phyloP scores from a whole-genome alignment of 2,329 filamentous ascomycete species.

The Metarhizium anisopliae region DNA sequence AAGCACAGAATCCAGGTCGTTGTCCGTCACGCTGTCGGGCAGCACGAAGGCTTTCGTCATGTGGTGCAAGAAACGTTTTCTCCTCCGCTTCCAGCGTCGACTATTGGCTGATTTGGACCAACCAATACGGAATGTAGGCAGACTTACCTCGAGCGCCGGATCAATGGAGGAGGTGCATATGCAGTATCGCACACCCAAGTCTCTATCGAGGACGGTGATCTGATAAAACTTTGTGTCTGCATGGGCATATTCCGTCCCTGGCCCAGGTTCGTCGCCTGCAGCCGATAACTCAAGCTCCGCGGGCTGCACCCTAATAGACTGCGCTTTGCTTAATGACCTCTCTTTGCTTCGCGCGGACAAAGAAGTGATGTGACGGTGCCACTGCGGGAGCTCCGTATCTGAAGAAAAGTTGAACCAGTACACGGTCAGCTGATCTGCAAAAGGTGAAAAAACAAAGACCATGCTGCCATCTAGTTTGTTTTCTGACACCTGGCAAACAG shows the following conservation, averaged over 20 bases:
- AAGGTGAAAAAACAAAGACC: conserved; percentile 25
- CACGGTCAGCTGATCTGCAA: conserved; percentile 21
- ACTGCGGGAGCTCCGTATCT: conserved; percentile 21
- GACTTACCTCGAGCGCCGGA: conserved; percentile 14
- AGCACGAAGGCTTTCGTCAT: conserved; percentile 25
- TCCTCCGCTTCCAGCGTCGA: conserved; percentile 18
- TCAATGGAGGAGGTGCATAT: conserved; percentile 20
- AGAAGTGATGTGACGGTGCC: conserved; percentile 26
- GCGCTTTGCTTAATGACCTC: conserved; percentile 8
- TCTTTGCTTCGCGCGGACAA: conserved; percentile 12
- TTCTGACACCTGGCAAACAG: conserved; percentile 16
- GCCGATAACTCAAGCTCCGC: conserved; percentile 12
- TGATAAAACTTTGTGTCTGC: conserved; percentile 36
- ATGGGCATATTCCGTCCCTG: conserved; percentile 22
- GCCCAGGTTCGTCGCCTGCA: conserved; percentile 8
- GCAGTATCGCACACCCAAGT: conserved; percentile 35
- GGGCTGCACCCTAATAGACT: conserved; percentile 20
- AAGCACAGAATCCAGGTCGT: conserved; percentile 13
- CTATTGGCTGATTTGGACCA: conserved; percentile 17
- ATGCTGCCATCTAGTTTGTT: conserved; percentile 15
- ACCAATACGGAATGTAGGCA: conserved; percentile 18
- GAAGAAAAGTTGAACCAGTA: conserved; percentile 24
- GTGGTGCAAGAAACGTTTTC: conserved; percentile 18
- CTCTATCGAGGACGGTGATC: conserved; percentile 30
- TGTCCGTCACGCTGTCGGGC: conserved; percentile 24